phyloP scores from a whole-genome alignment of 495 filamentous ascomycete genomes.

The Penicillium flavigenum region DNA sequence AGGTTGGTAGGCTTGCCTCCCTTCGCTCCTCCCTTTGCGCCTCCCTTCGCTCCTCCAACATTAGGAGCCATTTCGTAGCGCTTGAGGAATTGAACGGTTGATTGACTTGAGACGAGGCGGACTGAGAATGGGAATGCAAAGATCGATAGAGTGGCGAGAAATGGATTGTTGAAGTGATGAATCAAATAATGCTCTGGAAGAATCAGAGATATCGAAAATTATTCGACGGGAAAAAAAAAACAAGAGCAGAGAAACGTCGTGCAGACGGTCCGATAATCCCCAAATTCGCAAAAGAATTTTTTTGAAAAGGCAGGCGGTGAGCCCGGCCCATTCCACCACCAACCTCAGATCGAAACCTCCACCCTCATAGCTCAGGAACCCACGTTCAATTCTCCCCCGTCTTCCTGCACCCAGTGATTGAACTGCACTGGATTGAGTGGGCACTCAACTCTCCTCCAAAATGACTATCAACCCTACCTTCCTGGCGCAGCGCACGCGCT shows the following conservation, averaged over 20 bases:
- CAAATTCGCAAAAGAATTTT: conserved; percentile 36
- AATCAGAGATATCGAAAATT: conserved; percentile 11
- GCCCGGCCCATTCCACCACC: conserved; percentile 14
- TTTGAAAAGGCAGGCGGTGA: conserved; percentile 50
- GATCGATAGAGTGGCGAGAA: not conserved
- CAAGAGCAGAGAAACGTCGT: conserved; percentile 14
- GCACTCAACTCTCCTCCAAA: conserved; percentile 18
- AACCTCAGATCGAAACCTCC: conserved; percentile 34
- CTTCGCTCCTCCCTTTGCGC: conserved; percentile 26
- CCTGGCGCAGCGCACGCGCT: conserved; percentile 83
- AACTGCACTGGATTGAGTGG: conserved; percentile 25
- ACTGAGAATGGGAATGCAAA: not conserved
- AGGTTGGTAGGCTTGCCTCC: conserved; percentile 32
- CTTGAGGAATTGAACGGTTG: conserved; percentile 5
- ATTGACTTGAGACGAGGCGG: conserved; percentile 1
- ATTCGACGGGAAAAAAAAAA: conserved; percentile 10
- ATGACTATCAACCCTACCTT: conserved; percentile 90
- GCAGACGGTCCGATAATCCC: conserved; percentile 10
- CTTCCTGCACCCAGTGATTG: conserved; percentile 23
- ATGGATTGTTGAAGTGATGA: no score
- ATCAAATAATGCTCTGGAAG: not conserved
- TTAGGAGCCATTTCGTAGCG: conserved; percentile 34
- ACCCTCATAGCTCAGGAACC: conserved; percentile 29
- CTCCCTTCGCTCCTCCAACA: conserved; percentile 30
- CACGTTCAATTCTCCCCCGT: conserved; percentile 19